Evolutionary conservation across 768 basidiomycete species (phyloP).

Genomic region (Chalciporus piperatus): DNA sequence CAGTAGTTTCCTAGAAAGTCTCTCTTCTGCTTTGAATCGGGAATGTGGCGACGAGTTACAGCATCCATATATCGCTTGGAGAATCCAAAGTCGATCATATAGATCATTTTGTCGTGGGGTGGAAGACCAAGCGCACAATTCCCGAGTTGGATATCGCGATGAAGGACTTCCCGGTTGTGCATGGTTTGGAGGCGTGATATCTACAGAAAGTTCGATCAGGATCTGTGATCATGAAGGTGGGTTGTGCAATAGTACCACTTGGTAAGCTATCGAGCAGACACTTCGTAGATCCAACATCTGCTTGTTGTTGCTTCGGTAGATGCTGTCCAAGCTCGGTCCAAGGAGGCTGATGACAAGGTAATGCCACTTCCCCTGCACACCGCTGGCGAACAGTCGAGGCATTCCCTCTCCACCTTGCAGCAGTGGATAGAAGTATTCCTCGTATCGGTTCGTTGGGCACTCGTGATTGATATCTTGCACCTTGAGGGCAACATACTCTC

Average conservation of each 20-base stretch:
- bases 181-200: slow-evolving; percentile 71
- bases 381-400: slow-evolving; percentile 66
- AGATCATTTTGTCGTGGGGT: slow-evolving; percentile 58
- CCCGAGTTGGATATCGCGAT: slow-evolving; percentile 78
- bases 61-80: slow-evolving; percentile 76
- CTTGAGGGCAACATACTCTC: slow-evolving; percentile 68
- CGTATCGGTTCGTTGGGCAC: slow-evolving; percentile 75
- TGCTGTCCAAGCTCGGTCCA: slow-evolving; percentile 63
- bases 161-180: slow-evolving; percentile 70
- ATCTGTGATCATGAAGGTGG: not conserved
- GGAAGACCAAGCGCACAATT: slow-evolving; percentile 67
- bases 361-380: slow-evolving; percentile 57
- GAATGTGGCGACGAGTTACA: slow-evolving; percentile 63
- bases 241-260: slow-evolving; percentile 52
- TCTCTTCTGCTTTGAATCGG: slow-evolving; percentile 61
- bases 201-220: slow-evolving; percentile 35
- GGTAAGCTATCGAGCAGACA: slow-evolving; percentile 72
- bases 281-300: slow-evolving; percentile 66
- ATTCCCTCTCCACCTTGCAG: slow-evolving; percentile 73
- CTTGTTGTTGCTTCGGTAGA: slow-evolving; percentile 55
- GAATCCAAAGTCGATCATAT: slow-evolving; percentile 87
- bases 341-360: slow-evolving; percentile 77
- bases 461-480: slow-evolving; percentile 67
- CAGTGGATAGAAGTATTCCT: slow-evolving; percentile 64
- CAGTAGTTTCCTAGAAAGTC: slow-evolving; percentile 85